Base-by-base conservation (phyloP, 805 yeast species). In the Lipomyces japonicus region DNA sequence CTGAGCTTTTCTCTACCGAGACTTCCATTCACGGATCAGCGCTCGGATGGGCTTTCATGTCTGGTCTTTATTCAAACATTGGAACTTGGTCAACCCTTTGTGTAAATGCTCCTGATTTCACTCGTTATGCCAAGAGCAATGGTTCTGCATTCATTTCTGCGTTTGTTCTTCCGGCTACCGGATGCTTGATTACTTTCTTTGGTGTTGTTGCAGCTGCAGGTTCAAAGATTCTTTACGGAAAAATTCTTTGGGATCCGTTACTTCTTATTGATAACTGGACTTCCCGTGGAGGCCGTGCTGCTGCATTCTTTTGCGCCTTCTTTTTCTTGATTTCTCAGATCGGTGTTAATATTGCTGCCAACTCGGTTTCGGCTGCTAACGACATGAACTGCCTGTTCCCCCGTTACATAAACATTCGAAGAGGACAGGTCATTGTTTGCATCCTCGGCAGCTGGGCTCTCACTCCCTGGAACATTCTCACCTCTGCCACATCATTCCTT, bases 41-140 rank as follows among this genome's bases (percentile, higher is more conserved):
- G 2, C 78, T 82, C 57, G 89, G 79, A 22, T 90, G 97, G 97
- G 87, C 86, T 0, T 88, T 53, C 38, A 31, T 59, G 18, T 35
- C 46, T 6, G 41, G 52, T 4, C 16, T 87, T 62, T 84, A 89
- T 95, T 84, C 84, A 37, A 45, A 49, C 32, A 46, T 47, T 21
- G 59, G 59, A 14, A 28, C 43, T 32, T 47, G 53, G 16, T 44
- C 59, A 3, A 75, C 79, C 12, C 70, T 75, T 55, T 71, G 73
- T 60, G 69, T 70, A 21, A 75, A 75, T 62, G 76, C 76, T 21
- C 76, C 78, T 0, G 79, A 75, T 63, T 72, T 74, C 53, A 63
- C 78, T 4, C 70, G 79, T 54, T 74, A 73, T 54, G 72, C 78
- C 12, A 65, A 65, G 43, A 70, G 79, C 14, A 74, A 34, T 24